Base-by-base conservation (phyloP, 2,329 filamentous ascomycete species). In the Ophioceras dolichostomum region DNA sequence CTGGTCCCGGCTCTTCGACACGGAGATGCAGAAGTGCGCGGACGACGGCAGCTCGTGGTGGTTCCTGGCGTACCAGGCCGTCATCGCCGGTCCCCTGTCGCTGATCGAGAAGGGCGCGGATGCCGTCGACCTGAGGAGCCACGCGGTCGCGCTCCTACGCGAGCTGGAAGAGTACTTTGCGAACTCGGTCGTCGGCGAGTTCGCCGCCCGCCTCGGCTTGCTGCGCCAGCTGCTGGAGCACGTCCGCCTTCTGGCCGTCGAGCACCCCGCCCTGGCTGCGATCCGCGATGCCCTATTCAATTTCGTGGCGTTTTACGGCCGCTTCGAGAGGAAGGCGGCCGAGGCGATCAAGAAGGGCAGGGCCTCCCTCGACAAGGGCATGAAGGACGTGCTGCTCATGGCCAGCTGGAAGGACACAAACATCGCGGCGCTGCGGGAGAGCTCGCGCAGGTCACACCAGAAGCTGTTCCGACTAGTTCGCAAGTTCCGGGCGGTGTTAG, bases 381-480 rank as follows among this genome's bases (percentile, higher is more conserved):
- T 96, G 70, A 89, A 83, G 54, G 84, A 96, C 47, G 79, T 95
- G n/a, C 72, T 98, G 13, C 76, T 94, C 37, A 65, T 98, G 48
- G 87, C 88, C 7, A 95, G 87, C 57, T 98, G 93, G 93, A 95
- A 94, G 56, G 91, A 98, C 48, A 94, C 85, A 17, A 98, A 96
- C 50, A 93, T 98, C 43, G 80, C 81, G 34, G 84, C 86, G 1
- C 64, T 98, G 13, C 76, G 80, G 46, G 87, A 95, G 52, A 96
- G 89, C 56, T 87, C 91, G 1, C 80, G 82, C 49, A 81, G 80
- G 42, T 95, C 88, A 16, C 91, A 98, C 53, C 76, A 82, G 49
- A 95, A 94, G 57, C 71, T 98, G 2, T 94, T 94, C 62, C 84
- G 84, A 48, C 67, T 94, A 26, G 83, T 98, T 32, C 74, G 85